Conservation (phyloP, 2,329 filamentous ascomycete species). For the Bipolaris zeicola region DNA sequence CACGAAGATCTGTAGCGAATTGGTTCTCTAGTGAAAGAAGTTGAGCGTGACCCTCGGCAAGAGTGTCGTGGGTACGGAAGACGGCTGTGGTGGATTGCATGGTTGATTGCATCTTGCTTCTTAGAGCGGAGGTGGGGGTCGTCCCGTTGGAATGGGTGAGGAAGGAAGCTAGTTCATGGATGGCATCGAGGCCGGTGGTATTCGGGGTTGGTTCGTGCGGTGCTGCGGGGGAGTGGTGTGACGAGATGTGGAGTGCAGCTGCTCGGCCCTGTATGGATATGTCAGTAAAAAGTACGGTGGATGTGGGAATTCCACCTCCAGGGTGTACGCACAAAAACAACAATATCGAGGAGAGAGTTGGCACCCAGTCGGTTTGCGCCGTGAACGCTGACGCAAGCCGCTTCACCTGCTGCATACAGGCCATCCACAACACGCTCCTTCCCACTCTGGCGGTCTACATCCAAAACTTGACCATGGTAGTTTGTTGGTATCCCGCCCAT, state of each 20-base stretch:
- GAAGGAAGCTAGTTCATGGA: constrained; percentile 46
- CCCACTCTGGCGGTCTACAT: constrained; percentile 36
- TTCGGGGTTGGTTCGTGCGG: constrained; percentile 43
- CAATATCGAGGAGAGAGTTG: constrained; percentile 57
- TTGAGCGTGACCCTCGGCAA: constrained; percentile 40
- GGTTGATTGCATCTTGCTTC: constrained; percentile 52
- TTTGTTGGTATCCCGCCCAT: constrained; percentile 60
- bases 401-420: constrained; percentile 56
- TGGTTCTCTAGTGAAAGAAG: constrained; percentile 45
- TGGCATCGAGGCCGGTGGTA: constrained; percentile 45
- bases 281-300: neutral
- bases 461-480: constrained; percentile 55
- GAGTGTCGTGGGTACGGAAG: constrained; percentile 51
- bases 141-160: constrained; percentile 44
- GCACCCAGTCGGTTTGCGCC: constrained; percentile 57
- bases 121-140: constrained; percentile 47
- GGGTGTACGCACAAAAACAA: constrained; percentile 50
- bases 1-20: constrained; percentile 45
- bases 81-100: constrained; percentile 56
- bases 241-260: constrained; percentile 51
- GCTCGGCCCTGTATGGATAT: constrained; percentile 48
- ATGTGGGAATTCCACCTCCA: too few relatives aligned
- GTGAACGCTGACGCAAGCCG: constrained; percentile 57
- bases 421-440: constrained; percentile 53
- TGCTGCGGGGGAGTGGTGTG: constrained; percentile 47